These are phyloP conservation scores for Neofusicoccum kwambonambiense DNA, from an alignment of 2,329 filamentous ascomycete species.

Conservation along the genomic window DNA sequence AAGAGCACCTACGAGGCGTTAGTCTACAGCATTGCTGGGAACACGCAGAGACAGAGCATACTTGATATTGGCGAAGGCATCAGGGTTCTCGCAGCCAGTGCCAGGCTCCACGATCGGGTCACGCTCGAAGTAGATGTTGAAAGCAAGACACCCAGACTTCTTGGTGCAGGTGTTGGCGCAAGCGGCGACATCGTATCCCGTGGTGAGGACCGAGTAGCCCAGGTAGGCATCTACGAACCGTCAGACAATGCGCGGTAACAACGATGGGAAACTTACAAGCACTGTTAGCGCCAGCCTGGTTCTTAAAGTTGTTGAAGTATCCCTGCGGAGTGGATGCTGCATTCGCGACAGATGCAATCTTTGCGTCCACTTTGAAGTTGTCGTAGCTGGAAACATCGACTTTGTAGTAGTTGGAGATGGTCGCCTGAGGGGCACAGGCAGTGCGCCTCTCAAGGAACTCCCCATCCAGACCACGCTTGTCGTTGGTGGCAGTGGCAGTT, in stretches of 20 bases:
- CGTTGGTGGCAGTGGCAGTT: constrained; percentile 2
- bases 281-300: background rate
- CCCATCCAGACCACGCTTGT: constrained; percentile 14
- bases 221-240: background rate
- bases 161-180: constrained; percentile 21
- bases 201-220: background rate
- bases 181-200: constrained; percentile 16
- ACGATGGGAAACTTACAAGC: background rate
- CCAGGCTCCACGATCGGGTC: constrained; percentile 20
- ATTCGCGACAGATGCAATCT: background rate
- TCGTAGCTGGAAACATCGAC: background rate
- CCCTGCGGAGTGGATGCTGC: background rate
- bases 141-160: constrained; percentile 20
- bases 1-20: background rate
- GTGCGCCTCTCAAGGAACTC: constrained; percentile 7
- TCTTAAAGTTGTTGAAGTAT: constrained; percentile 2
- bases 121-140: constrained; percentile 27
- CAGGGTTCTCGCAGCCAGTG: constrained; percentile 18
- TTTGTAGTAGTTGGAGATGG: constrained; percentile 8
- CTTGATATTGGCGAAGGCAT: constrained; percentile 27
- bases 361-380: background rate
- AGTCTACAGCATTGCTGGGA: no score
- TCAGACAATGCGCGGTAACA: background rate
- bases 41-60: constrained; percentile 20
- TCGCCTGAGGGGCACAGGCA: constrained; percentile 19